phyloP scores from a whole-genome alignment of 2,329 filamentous ascomycete genomes.

The Biscogniauxia marginata region DNA sequence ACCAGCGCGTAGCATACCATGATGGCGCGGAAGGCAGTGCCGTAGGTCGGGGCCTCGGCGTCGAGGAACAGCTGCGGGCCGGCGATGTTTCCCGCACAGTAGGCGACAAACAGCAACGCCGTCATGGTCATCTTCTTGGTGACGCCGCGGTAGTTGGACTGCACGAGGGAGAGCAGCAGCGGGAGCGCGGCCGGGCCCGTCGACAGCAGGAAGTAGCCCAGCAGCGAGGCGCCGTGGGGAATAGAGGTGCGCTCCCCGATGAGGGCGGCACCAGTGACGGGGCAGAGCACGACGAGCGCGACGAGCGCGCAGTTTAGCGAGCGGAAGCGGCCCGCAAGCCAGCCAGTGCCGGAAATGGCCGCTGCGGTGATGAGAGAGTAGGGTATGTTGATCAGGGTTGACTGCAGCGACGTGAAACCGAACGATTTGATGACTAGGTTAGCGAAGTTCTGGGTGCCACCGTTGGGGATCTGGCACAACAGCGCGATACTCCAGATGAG shows the following conservation, averaged over 20 bases:
- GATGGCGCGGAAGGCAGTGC: slow-evolving; percentile 54
- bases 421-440: slow-evolving; percentile 58
- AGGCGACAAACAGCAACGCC: slow-evolving; percentile 53
- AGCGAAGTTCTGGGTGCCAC: slow-evolving; percentile 58
- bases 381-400: slow-evolving; percentile 57
- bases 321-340: slow-evolving; percentile 50
- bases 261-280: slow-evolving; percentile 51
- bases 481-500: slow-evolving; percentile 54
- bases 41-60: slow-evolving; percentile 49
- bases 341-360: slow-evolving; percentile 49
- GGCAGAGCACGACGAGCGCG: slow-evolving; percentile 47
- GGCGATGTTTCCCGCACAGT: slow-evolving; percentile 55
- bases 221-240: slow-evolving; percentile 45
- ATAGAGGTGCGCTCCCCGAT: slow-evolving; percentile 48
- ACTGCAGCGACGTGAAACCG: slow-evolving; percentile 53
- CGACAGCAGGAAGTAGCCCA: slow-evolving; percentile 58
- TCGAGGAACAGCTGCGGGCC: slow-evolving; percentile 55
- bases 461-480: slow-evolving; percentile 59
- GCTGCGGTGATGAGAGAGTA: slow-evolving; percentile 52
- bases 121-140: slow-evolving; percentile 62
- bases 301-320: slow-evolving; percentile 53
- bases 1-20: slow-evolving; percentile 55
- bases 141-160: slow-evolving; percentile 55
- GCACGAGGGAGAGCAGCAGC: slow-evolving; percentile 53
- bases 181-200: slow-evolving; percentile 54